Base-by-base conservation (phyloP, 2,329 filamentous ascomycete genomes). In the Diaporthe eres region DNA sequence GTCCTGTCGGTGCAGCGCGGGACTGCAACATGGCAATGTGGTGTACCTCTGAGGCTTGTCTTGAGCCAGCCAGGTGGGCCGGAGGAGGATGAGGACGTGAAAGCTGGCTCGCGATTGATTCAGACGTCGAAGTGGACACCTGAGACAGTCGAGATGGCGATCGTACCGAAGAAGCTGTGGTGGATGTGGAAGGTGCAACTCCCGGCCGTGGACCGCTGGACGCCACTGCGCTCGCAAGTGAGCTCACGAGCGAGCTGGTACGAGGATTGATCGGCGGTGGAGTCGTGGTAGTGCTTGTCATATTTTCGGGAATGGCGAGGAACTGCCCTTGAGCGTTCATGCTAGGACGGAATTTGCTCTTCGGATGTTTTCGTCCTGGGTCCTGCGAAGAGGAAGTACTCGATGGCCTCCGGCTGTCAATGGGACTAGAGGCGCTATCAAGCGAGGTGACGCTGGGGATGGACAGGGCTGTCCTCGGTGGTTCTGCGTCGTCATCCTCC, bases 401-500 rank as follows among this genome's bases (percentile, higher is more conserved):
- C 10, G 71, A 77, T 42, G 76, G 76, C n/a, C 74, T 76, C 25
- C 74, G 76, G 25, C 55, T 57, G 22, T 77, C 76, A 39, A 31
- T 37, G 3, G 74, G 65, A 39, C 57, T 63, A 39, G 71, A 79
- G 25, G 73, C 39, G 60, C 77, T 77, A 49, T 81, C 80, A 22
- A 80, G 78, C 19, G 79, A 79, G 57, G 78, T 76, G 28, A 80
- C 80, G 19, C 79, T 79, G 8, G 82, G 83, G 7, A 82, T 81
- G 3, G 82, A 81, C n/a, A 82, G 75, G 6, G 83, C 83, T 15
- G 82, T 82, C 58, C 81, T 82, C 3, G 83, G 81, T 2, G 82
- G 78, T 13, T 83, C 83, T 9, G 80, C 79, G 25, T 79, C 80
- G 37, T 83, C 85, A 39, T 89, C 88, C 74, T 91, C 90, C 0